phyloP scores from a whole-genome alignment of 768 basidiomycete species.

The Brasilioporus rufonigricans region DNA sequence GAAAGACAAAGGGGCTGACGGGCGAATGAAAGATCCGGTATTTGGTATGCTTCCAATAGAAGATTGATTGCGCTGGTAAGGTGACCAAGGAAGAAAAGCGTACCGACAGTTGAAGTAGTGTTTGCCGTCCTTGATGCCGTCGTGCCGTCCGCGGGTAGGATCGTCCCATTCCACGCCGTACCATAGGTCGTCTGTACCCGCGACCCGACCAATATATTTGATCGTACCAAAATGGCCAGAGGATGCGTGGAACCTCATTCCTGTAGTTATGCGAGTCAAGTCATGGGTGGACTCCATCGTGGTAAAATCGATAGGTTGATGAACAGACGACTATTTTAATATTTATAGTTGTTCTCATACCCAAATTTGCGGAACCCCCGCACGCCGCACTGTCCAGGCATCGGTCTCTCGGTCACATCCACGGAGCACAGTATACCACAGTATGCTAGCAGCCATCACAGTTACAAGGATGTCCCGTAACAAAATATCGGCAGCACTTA shows the following conservation, averaged over 20 bases:
- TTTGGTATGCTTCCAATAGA: conserved; percentile 46
- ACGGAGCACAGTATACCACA: not conserved
- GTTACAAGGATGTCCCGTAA: conserved; percentile 32
- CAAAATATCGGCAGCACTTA: conserved; percentile 24
- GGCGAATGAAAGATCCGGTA: conserved; percentile 81
- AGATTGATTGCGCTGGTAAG: conserved; percentile 8
- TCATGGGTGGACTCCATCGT: conserved; percentile 14
- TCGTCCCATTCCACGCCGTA: conserved; percentile 99
- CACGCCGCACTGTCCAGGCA: too few species aligned
- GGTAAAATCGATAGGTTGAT: too few species aligned
- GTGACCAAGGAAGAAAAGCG: conserved; percentile 20
- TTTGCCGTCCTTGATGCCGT: conserved; percentile 74
- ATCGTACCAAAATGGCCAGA: conserved; percentile 64
- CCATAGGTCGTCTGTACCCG: conserved; percentile 69
- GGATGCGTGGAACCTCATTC: conserved; percentile 51
- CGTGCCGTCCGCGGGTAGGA: conserved; percentile 78
- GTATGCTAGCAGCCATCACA: conserved; percentile 27
- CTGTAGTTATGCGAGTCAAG: conserved; percentile 34
- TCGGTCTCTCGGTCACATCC: not conserved
- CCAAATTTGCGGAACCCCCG: too few species aligned
- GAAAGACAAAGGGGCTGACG: conserved; percentile 51
- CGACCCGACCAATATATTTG: conserved; percentile 63
- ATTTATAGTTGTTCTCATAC: conserved; percentile 11
- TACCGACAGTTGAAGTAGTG: conserved; percentile 81
- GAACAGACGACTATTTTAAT: conserved; percentile 6